A percentile compares a stretch with the other conserved stretches of the same genome.
Evolutionary conservation across 345 rosid species (phyloP).

Genomic region (Clarkia xantiana): DNA sequence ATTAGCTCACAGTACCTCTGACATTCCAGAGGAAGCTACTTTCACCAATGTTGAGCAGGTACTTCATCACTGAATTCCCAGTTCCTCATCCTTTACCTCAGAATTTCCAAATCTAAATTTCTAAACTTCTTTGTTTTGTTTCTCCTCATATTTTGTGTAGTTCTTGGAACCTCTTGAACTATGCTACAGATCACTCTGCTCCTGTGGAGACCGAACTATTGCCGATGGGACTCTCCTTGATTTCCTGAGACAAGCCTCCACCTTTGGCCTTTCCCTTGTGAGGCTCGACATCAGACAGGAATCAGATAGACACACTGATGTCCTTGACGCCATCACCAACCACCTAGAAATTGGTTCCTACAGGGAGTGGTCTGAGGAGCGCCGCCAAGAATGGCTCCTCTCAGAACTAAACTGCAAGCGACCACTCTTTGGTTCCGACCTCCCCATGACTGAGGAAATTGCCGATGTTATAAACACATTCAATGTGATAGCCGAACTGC

Average conservation of each 20-base stretch:
- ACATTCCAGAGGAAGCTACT: constrained; percentile 43
- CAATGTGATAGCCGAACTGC: constrained; percentile 74
- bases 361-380: constrained; percentile 80
- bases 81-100: background rate
- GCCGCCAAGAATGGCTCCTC: constrained; percentile 79
- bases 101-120: background rate
- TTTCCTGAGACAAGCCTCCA: constrained; percentile 93
- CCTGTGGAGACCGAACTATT: constrained; percentile 82
- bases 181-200: constrained; percentile 80
- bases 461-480: constrained; percentile 80
- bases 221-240: constrained; percentile 99
- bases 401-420: constrained; percentile 84
- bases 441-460: constrained; percentile 85
- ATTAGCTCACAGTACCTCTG: constrained; percentile 34
- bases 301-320: constrained; percentile 94
- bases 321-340: constrained; percentile 78
- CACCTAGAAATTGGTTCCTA: constrained; percentile 81
- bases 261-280: constrained; percentile 90
- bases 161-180: constrained; percentile 97
- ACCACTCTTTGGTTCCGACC: constrained; percentile 88
- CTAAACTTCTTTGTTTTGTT: constrained; percentile 8
- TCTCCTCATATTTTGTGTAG: constrained; percentile 21
- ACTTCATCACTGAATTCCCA: background rate
- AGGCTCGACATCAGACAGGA: constrained; percentile 96
- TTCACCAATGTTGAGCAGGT: constrained; percentile 49